Evolutionary conservation across 2,329 filamentous ascomycete species (phyloP).

Genomic region (Epichloe typhina): DNA sequence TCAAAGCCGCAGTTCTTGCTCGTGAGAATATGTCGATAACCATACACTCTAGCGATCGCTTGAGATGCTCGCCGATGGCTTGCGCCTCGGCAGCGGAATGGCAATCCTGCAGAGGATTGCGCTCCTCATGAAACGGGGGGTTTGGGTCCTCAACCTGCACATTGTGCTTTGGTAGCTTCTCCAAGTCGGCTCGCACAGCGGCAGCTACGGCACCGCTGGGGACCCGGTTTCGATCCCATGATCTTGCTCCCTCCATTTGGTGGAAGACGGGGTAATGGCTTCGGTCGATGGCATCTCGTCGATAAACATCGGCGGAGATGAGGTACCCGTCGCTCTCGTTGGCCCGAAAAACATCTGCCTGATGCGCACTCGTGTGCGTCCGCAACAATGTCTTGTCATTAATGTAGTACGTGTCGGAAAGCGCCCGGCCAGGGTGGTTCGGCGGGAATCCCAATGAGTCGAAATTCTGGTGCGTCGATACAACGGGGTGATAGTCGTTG

Average conservation of each 20-base stretch:
- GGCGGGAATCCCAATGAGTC: conserved; percentile 86
- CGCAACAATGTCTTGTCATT: conserved; percentile 72
- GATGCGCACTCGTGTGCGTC: conserved; percentile 91
- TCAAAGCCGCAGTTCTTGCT: conserved; percentile 52
- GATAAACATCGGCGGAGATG: conserved; percentile 88
- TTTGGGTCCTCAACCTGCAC: conserved; percentile 75
- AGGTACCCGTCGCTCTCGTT: conserved; percentile 70
- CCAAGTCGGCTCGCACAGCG: conserved; percentile 57
- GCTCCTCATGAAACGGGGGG: conserved; percentile 63
- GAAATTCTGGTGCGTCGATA: conserved; percentile 79
- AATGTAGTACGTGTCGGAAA: conserved; percentile 91
- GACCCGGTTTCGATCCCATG: conserved; percentile 64
- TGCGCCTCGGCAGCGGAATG: conserved; percentile 66
- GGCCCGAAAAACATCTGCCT: conserved; percentile 65
- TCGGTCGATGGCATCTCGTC: conserved; percentile 85
- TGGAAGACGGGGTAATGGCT: conserved; percentile 96
- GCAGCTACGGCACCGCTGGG: conserved; percentile 45
- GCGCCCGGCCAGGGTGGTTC: conserved; percentile 77
- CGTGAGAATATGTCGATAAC: conserved; percentile 79
- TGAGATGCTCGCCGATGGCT: conserved; percentile 73
- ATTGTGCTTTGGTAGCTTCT: conserved; percentile 56
- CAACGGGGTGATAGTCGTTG: conserved; percentile 69
- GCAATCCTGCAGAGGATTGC: conserved; percentile 68
- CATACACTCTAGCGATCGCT: conserved; percentile 77
- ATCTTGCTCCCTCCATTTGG: conserved; percentile 91